A percentile compares a stretch with the other conserved stretches of the same genome.
phyloP scores from a whole-genome alignment of 2,329 filamentous ascomycete genomes.

The Cladorrhinum sp. region DNA sequence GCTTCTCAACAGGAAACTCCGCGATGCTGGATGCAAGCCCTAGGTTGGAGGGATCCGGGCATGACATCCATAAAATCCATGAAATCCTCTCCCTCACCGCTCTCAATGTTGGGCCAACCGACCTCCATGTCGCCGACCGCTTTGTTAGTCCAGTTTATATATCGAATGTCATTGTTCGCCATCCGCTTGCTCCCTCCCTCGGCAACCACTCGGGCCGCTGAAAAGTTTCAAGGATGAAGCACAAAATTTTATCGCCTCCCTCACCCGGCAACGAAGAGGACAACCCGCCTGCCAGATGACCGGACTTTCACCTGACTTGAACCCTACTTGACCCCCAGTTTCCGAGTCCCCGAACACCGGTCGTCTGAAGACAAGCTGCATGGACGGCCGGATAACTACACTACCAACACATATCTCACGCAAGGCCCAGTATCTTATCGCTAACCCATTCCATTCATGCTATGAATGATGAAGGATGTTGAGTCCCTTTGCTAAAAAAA shows the following conservation, averaged over 20 bases:
- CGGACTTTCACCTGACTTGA: neutral
- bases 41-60: no score
- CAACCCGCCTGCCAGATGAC: neutral
- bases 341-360: conserved; percentile 2
- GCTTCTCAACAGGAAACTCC: neutral
- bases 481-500: no score
- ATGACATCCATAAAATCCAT: neutral
- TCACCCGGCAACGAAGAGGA: neutral
- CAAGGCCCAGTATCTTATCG: neutral
- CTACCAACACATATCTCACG: no score
- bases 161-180: conserved; percentile 2
- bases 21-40: neutral
- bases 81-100: conserved; percentile 16
- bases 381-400: neutral
- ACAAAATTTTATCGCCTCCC: conserved; percentile 19
- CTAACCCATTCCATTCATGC: neutral
- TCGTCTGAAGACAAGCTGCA: neutral
- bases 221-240: conserved; percentile 15
- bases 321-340: neutral
- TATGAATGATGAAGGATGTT: neutral
- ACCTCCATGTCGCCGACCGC: neutral
- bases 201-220: conserved; percentile 12
- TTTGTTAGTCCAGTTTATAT: neutral
- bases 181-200: conserved; percentile 9
- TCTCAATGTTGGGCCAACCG: neutral